These are phyloP conservation scores for Ophiostoma fasciatum DNA, from an alignment of 2,329 filamentous ascomycete species.

Conservation along the genomic window DNA sequence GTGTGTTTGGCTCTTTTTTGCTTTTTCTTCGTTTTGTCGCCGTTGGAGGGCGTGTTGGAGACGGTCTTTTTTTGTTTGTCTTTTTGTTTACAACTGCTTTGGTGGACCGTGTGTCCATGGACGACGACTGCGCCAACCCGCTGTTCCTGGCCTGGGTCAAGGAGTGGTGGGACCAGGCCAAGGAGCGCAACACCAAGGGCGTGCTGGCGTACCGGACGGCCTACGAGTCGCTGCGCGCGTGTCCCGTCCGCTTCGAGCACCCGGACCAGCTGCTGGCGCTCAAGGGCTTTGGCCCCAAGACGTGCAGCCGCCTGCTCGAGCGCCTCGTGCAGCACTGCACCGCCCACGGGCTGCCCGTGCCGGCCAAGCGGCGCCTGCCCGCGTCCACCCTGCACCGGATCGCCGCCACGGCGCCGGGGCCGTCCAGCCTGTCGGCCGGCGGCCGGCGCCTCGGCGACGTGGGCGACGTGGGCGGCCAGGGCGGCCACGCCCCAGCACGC, in stretches of 20 bases:
- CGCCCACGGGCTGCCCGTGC: conserved; percentile 54
- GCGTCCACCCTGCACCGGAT: conserved; percentile 14
- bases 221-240: conserved; percentile 61
- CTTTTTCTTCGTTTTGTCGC: not conserved
- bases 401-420: conserved; percentile 9
- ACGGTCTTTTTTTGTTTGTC: conserved; percentile 9
- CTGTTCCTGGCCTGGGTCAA: conserved; percentile 59
- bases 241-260: conserved; percentile 55
- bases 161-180: conserved; percentile 59
- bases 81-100: conserved; percentile 1
- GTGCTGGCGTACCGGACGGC: conserved; percentile 59
- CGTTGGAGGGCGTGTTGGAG: too few species aligned
- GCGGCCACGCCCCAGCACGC: conserved; percentile 16
- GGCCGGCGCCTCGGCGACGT: not conserved
- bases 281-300: conserved; percentile 57
- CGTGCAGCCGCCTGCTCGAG: conserved; percentile 55
- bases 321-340: conserved; percentile 45
- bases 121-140: conserved; percentile 46
- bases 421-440: not conserved
- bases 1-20: not conserved
- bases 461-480: conserved; percentile 12
- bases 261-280: conserved; percentile 58
- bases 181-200: conserved; percentile 55
- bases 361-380: conserved; percentile 26
- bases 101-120: not conserved